Percentiles rank a stretch among this genome's conserved stretches.
These are phyloP conservation scores for Arthrinium phaeospermum DNA, from an alignment of 2,329 filamentous ascomycete species.

Conservation along the genomic window DNA sequence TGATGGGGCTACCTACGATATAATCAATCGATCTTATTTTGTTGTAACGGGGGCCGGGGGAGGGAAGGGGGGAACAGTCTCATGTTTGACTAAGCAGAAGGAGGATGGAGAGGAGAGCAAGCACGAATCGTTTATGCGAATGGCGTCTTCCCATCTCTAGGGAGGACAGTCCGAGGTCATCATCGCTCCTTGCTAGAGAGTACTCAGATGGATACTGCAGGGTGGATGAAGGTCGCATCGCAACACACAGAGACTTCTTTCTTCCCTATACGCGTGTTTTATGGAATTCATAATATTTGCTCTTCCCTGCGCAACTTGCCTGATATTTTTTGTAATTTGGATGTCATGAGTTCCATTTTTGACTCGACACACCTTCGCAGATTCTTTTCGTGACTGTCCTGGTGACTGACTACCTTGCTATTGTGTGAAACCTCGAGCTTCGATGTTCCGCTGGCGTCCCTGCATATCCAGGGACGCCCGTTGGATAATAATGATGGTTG, in stretches of 20 bases:
- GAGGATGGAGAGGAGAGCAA: background rate
- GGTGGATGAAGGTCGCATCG: background rate
- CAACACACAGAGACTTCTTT: constrained; percentile 2
- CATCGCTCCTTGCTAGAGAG: background rate
- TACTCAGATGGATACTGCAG: background rate
- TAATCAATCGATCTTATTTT: constrained; percentile 6
- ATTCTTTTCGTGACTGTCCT: background rate
- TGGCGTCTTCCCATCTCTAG: background rate
- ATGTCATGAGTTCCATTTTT: background rate
- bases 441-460: background rate
- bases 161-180: background rate
- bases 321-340: background rate
- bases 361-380: background rate
- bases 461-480: background rate
- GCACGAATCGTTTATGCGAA: background rate
- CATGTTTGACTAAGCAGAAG: background rate
- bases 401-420: no score
- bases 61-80: background rate
- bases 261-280: background rate
- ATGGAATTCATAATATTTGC: constrained; percentile 5
- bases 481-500: background rate
- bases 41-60: background rate
- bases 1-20: constrained; percentile 1
- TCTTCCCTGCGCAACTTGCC: background rate
- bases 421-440: background rate